Evolutionary conservation across 163 green algal species (phyloP).

Genomic region (Scenedesmus sp.): DNA sequence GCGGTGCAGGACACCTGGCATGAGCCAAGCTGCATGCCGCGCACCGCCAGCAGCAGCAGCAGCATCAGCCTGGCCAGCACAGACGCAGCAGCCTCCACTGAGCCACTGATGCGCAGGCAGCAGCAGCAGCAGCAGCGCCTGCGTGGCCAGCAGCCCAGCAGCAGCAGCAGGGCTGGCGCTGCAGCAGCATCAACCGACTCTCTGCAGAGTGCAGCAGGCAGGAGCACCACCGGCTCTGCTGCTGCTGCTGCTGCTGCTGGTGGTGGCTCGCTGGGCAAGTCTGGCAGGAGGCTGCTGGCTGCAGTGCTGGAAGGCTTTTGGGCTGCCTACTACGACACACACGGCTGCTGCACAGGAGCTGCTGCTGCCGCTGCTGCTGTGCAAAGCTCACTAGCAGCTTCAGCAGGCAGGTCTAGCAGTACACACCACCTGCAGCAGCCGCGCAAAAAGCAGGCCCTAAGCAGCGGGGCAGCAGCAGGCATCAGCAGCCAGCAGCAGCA

Average conservation of each 20-base stretch:
- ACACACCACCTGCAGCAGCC: conserved; percentile 9
- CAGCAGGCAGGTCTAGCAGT: background rate
- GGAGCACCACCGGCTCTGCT: background rate
- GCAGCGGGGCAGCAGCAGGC: background rate
- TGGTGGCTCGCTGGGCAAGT: conserved; percentile 31
- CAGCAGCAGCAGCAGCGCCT: background rate
- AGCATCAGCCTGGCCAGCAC: conserved; percentile 15
- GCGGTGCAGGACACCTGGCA: conserved; percentile 18
- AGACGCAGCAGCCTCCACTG: background rate
- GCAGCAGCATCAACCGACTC: background rate
- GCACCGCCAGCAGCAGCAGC: conserved; percentile 14
- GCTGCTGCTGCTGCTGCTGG: conserved; percentile 18
- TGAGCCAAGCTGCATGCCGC: background rate
- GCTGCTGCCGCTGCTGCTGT: conserved; percentile 1
- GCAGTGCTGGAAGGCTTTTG: conserved; percentile 63
- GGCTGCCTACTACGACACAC: conserved; percentile 57
- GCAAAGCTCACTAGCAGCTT: background rate
- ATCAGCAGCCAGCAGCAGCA: background rate
- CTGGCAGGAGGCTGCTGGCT: conserved; percentile 53
- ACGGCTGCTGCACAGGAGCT: conserved; percentile 39
- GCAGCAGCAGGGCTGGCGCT: background rate
- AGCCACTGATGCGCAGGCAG: background rate
- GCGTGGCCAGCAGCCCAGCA: background rate
- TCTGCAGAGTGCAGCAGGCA: background rate
- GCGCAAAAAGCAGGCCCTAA: background rate